Evolutionary conservation across 2,329 filamentous ascomycete species (phyloP), one percentile per base, ranked within the genome.

Genomic region (Acrodontium crateriforme): DNA sequence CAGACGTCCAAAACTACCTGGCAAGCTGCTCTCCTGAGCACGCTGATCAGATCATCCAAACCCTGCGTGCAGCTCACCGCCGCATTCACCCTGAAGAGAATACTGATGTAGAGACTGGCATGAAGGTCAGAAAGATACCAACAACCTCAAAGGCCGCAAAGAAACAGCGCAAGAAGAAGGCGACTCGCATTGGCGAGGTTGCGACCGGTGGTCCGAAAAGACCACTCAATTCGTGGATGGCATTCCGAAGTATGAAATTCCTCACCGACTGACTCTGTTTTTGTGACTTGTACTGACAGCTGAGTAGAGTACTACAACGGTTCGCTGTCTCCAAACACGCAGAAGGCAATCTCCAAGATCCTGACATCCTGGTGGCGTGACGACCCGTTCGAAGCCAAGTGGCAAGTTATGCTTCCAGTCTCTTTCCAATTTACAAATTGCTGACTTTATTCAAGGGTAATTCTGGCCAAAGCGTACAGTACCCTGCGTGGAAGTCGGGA

Each of bases 381-480:
- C 18, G 66, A 71, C 37, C 54, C 53, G 25, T 61, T 60, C 51
- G 59, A 65, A 40, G 54, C 57, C 34, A 59, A 65, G 38, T 70
- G 65, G 65, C 55, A 17, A 17, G 29, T 28, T 15, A 20, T n/a
- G n/a, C 18, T n/a, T n/a, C 8, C n/a, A n/a, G 8, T 8, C 8
- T 20, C 18, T 20, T 20, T 20, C n/a, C 18, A n/a, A 8, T 20
- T 20, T 20, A n/a, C 15, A 17, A 13, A n/a, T 11, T 11, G 18
- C 20, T 28, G 26, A 20, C 9, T 24, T 12, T 5, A 13, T n/a
- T n/a, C 11, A 12, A 27, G 32, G 35, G 21, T 55, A 25, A 50
- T 71, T 34, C 47, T 70, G 32, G 62, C 65, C 25, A 67, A 67
- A 42, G 62, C 65, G 11, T 71, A 67, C 54, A 70, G 66, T 17